Conservation (phyloP, 768 basidiomycete species). For the Boletus insuetus region DNA sequence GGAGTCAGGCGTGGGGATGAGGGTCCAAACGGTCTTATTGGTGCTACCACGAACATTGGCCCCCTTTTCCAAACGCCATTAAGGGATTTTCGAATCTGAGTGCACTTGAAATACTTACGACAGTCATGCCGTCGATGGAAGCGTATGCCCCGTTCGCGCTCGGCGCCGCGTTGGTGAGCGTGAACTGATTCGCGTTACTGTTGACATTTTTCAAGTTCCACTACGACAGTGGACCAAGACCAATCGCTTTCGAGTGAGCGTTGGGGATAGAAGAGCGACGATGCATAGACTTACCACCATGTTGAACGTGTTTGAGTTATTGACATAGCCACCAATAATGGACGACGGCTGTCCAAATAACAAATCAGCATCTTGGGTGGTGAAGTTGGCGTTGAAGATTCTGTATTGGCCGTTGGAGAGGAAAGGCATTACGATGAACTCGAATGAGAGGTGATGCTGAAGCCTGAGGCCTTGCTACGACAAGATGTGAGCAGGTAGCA, state of each 20-base stretch:
- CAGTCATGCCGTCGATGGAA: not conserved
- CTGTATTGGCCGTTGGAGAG: not conserved
- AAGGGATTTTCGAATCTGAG: too few species aligned
- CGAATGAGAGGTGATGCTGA: not conserved
- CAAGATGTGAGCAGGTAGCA: too few species aligned
- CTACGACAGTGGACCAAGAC: not conserved
- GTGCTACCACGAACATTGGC: not conserved
- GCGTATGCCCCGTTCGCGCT: not conserved
- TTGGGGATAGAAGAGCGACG: too few species aligned
- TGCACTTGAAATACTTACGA: not conserved
- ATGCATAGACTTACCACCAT: not conserved
- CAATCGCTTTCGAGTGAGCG: not conserved
- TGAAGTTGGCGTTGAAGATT: not conserved
- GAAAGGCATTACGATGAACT: not conserved
- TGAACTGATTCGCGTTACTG: not conserved
- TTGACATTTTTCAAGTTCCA: not conserved
- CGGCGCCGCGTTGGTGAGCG: not conserved
- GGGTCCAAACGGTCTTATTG: not conserved
- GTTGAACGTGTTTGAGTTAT: not conserved
- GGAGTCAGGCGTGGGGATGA: not conserved
- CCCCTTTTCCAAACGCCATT: not conserved
- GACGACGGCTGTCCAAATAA: not conserved
- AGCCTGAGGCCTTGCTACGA: not conserved
- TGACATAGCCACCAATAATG: not conserved
- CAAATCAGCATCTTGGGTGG: not conserved